These are phyloP conservation scores for Isoetes engelmannii DNA, from an alignment of 83 land plant species.

Conservation along the genomic window DNA sequence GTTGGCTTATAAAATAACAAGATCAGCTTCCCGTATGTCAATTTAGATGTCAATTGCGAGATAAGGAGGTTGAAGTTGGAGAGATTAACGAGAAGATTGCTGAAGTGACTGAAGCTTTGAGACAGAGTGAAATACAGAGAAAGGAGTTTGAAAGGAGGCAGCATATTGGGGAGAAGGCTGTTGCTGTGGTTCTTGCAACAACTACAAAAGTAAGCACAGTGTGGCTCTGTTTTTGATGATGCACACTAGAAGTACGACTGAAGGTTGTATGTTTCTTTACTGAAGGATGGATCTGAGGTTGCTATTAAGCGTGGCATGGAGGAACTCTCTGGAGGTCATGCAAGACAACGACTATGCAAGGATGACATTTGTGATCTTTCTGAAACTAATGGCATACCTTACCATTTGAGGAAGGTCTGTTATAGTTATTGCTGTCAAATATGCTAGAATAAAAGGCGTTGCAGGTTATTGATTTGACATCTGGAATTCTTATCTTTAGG, in stretches of 20 bases:
- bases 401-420: slow-evolving; percentile 7
- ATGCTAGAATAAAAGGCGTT: neutral
- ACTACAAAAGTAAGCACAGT: slow-evolving; percentile 5
- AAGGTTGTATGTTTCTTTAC: neutral
- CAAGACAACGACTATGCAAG: slow-evolving; percentile 15
- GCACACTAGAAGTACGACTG: too few relatives aligned
- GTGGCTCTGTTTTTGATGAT: too few relatives aligned
- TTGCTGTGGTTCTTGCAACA: slow-evolving; percentile 3
- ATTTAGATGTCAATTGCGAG: slow-evolving; percentile 58
- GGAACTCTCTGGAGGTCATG: slow-evolving; percentile 10
- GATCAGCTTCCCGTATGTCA: neutral
- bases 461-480: slow-evolving; percentile 5
- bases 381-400: neutral
- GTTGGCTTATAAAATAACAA: neutral
- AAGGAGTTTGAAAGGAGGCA: slow-evolving; percentile 39
- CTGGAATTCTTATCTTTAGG: slow-evolving; percentile 17
- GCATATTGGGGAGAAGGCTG: slow-evolving; percentile 21
- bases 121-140: slow-evolving; percentile 51
- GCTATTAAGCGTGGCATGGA: slow-evolving; percentile 4
- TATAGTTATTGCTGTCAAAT: neutral
- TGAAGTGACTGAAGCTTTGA: slow-evolving; percentile 43
- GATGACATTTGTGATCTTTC: neutral
- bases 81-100: slow-evolving; percentile 57
- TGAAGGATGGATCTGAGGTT: slow-evolving; percentile 19
- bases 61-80: slow-evolving; percentile 51